Evolutionary conservation across 345 rosid species (phyloP).

Genomic region (Sonneratia alba): DNA sequence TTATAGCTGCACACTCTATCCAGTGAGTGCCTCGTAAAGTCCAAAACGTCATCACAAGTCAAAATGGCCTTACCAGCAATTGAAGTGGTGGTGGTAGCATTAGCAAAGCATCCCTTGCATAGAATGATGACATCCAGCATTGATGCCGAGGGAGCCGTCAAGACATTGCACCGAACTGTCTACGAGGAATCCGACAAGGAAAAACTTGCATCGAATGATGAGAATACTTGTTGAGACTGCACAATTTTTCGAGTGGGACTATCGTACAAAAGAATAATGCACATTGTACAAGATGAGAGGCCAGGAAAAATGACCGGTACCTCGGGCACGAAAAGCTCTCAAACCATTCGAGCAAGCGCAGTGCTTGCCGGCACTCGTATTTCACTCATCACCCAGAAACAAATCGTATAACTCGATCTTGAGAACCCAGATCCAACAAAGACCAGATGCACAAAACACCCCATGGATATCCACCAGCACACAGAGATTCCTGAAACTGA

Average conservation of each 20-base stretch:
- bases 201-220: not conserved
- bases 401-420: not conserved
- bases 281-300: constrained; percentile 3
- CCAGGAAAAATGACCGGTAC: not conserved
- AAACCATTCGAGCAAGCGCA: not conserved
- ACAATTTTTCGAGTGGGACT: not conserved
- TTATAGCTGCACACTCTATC: no score
- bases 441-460: not conserved
- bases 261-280: constrained; percentile 7
- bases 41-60: no score
- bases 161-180: no score
- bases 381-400: not conserved
- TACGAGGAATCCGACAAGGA: not conserved
- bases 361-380: not conserved
- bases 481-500: not conserved
- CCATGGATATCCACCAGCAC: not conserved
- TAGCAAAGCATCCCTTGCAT: no score
- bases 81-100: no score
- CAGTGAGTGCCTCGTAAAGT: no score
- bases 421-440: not conserved
- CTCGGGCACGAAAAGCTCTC: not conserved
- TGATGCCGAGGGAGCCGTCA: no score
- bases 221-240: not conserved
- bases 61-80: no score
- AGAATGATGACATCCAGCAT: no score